Evolutionary conservation across 208 protist genomes (phyloP).

Genomic region (Angomonas deanei): DNA sequence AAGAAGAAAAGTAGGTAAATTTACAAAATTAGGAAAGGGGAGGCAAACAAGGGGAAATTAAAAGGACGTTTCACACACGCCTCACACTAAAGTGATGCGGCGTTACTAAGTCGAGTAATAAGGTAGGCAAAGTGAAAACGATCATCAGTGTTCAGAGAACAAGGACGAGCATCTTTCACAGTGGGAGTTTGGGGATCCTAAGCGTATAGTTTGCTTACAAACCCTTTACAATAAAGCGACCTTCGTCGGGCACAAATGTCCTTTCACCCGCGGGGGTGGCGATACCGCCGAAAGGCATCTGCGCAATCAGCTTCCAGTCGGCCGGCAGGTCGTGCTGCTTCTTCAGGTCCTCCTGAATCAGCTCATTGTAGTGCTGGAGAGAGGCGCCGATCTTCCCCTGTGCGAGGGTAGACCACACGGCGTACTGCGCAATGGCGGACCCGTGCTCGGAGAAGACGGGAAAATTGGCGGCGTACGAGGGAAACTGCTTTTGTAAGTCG

Average conservation of each 20-base stretch:
- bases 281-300: conserved; percentile 60
- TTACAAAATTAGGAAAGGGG: neutral
- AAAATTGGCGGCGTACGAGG: conserved; percentile 35
- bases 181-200: too few species aligned
- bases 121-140: too few species aligned
- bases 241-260: conserved; percentile 28
- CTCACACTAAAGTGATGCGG: too few species aligned
- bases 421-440: conserved; percentile 44
- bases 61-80: neutral
- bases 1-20: conserved; percentile 4
- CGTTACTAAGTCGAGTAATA: too few species aligned
- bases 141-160: too few species aligned
- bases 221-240: conserved; percentile 10
- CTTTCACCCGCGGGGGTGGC: conserved; percentile 26
- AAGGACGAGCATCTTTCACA: too few species aligned
- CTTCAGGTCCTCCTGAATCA: conserved; percentile 29
- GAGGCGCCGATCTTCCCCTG: conserved; percentile 30
- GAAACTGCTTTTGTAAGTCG: conserved; percentile 32
- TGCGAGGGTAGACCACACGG: conserved; percentile 48
- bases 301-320: conserved; percentile 39
- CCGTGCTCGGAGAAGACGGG: conserved; percentile 37
- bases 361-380: conserved; percentile 52
- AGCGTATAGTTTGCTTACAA: conserved; percentile 17
- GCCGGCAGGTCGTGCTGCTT: conserved; percentile 28
- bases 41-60: neutral